A percentile compares a stretch with the other conserved stretches of the same genome.
Evolutionary conservation across 164 flowering plant genomes (phyloP).

Genomic region (Santalum album): DNA sequence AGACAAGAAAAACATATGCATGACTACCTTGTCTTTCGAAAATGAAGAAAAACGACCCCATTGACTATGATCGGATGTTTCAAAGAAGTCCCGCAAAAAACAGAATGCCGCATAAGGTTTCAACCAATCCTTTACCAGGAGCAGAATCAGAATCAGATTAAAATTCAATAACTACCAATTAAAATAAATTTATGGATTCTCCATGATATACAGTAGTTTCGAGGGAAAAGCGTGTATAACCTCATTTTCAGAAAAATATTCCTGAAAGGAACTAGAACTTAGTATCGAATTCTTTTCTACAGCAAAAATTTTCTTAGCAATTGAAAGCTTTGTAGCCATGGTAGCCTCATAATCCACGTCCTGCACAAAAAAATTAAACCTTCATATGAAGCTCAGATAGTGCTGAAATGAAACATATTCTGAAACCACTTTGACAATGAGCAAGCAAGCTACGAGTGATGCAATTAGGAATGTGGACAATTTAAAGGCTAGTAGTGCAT

Average conservation of each 20-base stretch:
- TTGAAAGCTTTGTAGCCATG: slow-evolving; percentile 75
- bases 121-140: slow-evolving; percentile 71
- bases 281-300: slow-evolving; percentile 61
- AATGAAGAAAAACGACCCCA: slow-evolving; percentile 84
- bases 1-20: not conserved
- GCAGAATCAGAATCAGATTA: slow-evolving; percentile 1
- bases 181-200: not conserved
- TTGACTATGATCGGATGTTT: slow-evolving; percentile 93
- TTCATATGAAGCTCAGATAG: not conserved
- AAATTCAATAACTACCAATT: not conserved
- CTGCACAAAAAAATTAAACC: slow-evolving; percentile 28
- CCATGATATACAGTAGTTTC: not conserved
- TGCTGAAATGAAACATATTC: too few relatives aligned
- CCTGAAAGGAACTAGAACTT: slow-evolving; percentile 59
- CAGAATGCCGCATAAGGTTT: slow-evolving; percentile 98
- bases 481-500: too few relatives aligned
- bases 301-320: slow-evolving; percentile 67
- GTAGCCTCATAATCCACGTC: slow-evolving; percentile 93
- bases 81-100: slow-evolving; percentile 89
- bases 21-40: slow-evolving; percentile 64
- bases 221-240: slow-evolving; percentile 19
- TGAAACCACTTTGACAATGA: too few relatives aligned
- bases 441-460: too few relatives aligned
- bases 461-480: too few relatives aligned
- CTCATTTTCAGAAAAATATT: slow-evolving; percentile 81